Base-by-base conservation (phyloP, 305 asterid genomes). In the Caryopteris hybrid region DNA sequence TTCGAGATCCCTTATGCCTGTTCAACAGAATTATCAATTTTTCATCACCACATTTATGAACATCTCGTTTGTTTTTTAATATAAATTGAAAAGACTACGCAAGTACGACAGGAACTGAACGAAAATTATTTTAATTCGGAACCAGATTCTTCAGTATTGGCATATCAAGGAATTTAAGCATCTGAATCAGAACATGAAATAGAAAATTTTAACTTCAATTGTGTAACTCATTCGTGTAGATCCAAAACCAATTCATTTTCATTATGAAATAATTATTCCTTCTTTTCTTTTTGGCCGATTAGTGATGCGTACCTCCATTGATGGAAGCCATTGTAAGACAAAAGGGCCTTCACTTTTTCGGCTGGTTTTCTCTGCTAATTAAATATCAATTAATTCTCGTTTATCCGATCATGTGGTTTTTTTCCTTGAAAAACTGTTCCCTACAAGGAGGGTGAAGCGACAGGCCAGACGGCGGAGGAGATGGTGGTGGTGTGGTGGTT, bases 1-100 rank as follows among this genome's bases (percentile, higher is more conserved):
- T 77, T 84, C 84, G 31, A 79, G 53, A 82, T 85, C 88, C 71
- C 71, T 76, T 63, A 20, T 75, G 22, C 85, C 92, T 83, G 72
- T 42, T 70, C 33, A 57, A 59, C 47, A 34, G 6, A 61, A 27
- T 23, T 23, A 22, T 18, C 33, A 36, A 25, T 25, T 25, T 25
- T 1, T 25, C 31, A 25, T 47, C 18, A 55, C 2, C 3, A 9
- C 38, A 42, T 16, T 16, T 16, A 0, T 23, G 34, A 43, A 58
- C 60, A 57, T 53, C 20, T 16, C 55, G 3, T 6, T 25, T 13
- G 2, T 5, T 51, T 27, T 39, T 53, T 13, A 31, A 43, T 11
- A 10, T 21, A 10, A 54, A 53, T 8, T 27, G 11, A 57, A 41
- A 53, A n/a, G n/a, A n/a, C n/a, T n/a, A n/a, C n/a, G n/a, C n/a